These are phyloP conservation scores for Microdochium paspali DNA, from an alignment of 2,329 filamentous ascomycete genomes.

Conservation along the genomic window DNA sequence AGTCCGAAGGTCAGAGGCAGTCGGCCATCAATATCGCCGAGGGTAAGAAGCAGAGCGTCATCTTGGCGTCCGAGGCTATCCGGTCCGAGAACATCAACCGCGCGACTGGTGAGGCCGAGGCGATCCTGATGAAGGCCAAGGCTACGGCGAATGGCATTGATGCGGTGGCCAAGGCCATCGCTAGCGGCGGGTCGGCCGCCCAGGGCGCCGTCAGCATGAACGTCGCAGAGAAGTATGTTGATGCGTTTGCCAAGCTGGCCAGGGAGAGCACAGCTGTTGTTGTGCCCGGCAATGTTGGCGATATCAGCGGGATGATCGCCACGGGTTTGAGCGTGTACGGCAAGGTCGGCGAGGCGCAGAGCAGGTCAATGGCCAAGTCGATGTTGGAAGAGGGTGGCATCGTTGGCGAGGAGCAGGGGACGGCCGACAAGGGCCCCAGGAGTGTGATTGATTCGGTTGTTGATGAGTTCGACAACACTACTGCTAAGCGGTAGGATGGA, in stretches of 20 bases:
- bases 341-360: constrained; percentile 78
- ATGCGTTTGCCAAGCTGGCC: constrained; percentile 84
- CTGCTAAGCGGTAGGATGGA: constrained; percentile 9
- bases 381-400: constrained; percentile 23
- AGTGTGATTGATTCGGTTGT: constrained; percentile 20
- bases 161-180: constrained; percentile 69
- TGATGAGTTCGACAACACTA: constrained; percentile 20
- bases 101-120: constrained; percentile 87
- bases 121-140: constrained; percentile 74
- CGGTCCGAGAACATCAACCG: constrained; percentile 87
- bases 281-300: constrained; percentile 92
- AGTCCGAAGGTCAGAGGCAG: constrained; percentile 93
- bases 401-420: constrained; percentile 9
- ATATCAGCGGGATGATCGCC: constrained; percentile 94
- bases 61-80: constrained; percentile 87
- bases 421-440: constrained; percentile 5
- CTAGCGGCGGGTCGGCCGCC: constrained; percentile 62
- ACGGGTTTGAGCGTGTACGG: constrained; percentile 92
- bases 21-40: constrained; percentile 98
- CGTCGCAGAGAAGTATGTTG: constrained; percentile 96
- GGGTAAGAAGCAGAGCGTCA: constrained; percentile 93
- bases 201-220: constrained; percentile 77
- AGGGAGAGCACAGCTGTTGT: constrained; percentile 94
- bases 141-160: constrained; percentile 87
- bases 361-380: constrained; percentile 52